phyloP scores from a whole-genome alignment of 768 basidiomycete species.

The Termitomyces sp. region DNA sequence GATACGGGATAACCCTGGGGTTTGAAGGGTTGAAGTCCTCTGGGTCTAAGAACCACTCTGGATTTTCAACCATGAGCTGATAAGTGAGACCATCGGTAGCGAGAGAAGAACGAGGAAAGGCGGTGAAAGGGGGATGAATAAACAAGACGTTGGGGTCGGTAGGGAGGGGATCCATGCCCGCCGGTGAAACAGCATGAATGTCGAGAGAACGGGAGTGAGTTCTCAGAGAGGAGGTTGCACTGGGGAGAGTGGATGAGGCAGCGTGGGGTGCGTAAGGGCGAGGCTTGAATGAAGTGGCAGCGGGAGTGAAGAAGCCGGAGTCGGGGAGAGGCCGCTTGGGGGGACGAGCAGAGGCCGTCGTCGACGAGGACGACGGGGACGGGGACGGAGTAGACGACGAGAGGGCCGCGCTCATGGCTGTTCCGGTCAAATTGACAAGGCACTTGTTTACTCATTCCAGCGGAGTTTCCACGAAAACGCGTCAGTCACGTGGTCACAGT shows the following conservation, averaged over 20 bases:
- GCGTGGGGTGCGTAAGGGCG: slow-evolving; percentile 50
- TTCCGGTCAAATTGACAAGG: neutral
- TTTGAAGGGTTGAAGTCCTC: slow-evolving; percentile 55
- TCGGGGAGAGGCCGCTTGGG: slow-evolving; percentile 49
- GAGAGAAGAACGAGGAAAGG: slow-evolving; percentile 55
- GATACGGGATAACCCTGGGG: slow-evolving; percentile 59
- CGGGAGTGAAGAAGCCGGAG: slow-evolving; percentile 56
- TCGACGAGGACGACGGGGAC: slow-evolving; percentile 9
- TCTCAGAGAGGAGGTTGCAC: slow-evolving; percentile 21
- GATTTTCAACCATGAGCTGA: slow-evolving; percentile 64
- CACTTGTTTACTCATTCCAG: slow-evolving; percentile 13
- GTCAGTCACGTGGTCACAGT: slow-evolving; percentile 27
- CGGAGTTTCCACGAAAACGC: slow-evolving; percentile 35
- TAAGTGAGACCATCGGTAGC: slow-evolving; percentile 69
- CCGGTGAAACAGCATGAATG: slow-evolving; percentile 39
- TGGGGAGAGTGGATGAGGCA: slow-evolving; percentile 20
- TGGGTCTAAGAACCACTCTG: slow-evolving; percentile 75
- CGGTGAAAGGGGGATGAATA: slow-evolving; percentile 67
- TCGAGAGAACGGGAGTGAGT: slow-evolving; percentile 29
- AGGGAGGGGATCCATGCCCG: slow-evolving; percentile 61
- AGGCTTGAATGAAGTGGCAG: slow-evolving; percentile 60
- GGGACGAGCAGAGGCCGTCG: slow-evolving; percentile 23
- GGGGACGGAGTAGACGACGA: slow-evolving; percentile 4
- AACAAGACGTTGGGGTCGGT: slow-evolving; percentile 64
- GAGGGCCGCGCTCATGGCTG: slow-evolving; percentile 5